phyloP scores from a whole-genome alignment of 352 stramenopile species.

The Phytophthora sansomeana region DNA sequence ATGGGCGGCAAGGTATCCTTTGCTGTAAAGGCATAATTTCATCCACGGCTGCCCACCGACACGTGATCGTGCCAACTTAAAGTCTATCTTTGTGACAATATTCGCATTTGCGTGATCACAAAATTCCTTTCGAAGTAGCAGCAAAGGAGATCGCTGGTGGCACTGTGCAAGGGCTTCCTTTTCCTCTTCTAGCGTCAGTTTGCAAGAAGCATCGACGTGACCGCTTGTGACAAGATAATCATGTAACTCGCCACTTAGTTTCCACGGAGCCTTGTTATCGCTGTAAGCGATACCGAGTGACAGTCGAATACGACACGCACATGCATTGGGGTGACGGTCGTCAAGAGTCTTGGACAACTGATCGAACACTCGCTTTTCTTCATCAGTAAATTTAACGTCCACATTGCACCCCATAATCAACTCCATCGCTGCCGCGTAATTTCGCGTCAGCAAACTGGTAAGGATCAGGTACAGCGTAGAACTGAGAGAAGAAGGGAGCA shows the following conservation, averaged over 20 bases:
- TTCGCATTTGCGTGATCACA: slow-evolving; percentile 60
- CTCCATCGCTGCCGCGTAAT: slow-evolving; percentile 96
- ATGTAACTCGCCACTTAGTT: slow-evolving; percentile 76
- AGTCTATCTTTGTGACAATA: slow-evolving; percentile 46
- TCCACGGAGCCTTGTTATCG: slow-evolving; percentile 92
- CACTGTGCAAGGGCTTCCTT: slow-evolving; percentile 87
- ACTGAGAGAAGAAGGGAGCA: slow-evolving; percentile 96
- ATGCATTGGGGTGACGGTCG: slow-evolving; percentile 95
- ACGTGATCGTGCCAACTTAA: slow-evolving; percentile 73
- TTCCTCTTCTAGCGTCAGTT: slow-evolving; percentile 95
- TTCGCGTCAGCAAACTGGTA: slow-evolving; percentile 95
- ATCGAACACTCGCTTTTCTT: slow-evolving; percentile 98
- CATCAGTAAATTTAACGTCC: slow-evolving; percentile 95
- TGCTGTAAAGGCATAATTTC: slow-evolving; percentile 82
- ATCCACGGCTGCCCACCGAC: slow-evolving; percentile 88
- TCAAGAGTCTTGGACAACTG: slow-evolving; percentile 95
- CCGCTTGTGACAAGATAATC: slow-evolving; percentile 92
- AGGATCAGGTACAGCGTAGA: slow-evolving; percentile 98
- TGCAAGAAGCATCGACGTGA: slow-evolving; percentile 94
- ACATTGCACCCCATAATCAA: slow-evolving; percentile 97
- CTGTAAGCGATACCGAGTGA: slow-evolving; percentile 91
- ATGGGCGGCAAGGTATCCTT: slow-evolving; percentile 76
- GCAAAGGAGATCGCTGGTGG: slow-evolving; percentile 71
- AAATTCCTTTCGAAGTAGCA: slow-evolving; percentile 73
- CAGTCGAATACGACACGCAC: slow-evolving; percentile 94